Conservation (phyloP, 169 alveolate species). For the Eimeria falciformis region DNA sequence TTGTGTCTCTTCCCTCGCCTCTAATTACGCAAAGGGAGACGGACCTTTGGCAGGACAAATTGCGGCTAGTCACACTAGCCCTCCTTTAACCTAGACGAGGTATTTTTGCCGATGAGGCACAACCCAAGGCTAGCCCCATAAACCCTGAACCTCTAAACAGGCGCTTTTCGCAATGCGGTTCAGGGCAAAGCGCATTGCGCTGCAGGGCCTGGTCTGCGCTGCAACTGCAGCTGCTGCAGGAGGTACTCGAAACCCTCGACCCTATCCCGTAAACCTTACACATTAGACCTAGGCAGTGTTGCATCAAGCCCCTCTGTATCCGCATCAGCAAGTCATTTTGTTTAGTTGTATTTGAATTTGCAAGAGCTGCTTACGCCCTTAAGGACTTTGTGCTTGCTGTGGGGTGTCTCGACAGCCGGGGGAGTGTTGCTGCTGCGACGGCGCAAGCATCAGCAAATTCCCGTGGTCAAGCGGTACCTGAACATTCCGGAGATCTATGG, state of each 20-base stretch:
- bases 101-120: not conserved
- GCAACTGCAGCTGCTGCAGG: not conserved
- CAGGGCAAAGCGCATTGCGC: slow-evolving; percentile 28
- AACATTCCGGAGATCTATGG: slow-evolving; percentile 36
- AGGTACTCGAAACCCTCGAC: not conserved
- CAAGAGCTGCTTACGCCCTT: not conserved
- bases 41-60: too few relatives aligned
- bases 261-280: not conserved
- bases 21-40: too few relatives aligned
- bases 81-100: too few relatives aligned
- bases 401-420: slow-evolving; percentile 9
- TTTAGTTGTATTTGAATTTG: not conserved
- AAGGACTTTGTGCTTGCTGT: too few relatives aligned
- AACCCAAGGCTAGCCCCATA: not conserved
- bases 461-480: not conserved
- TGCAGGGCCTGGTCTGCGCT: slow-evolving; percentile 51
- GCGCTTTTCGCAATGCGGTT: slow-evolving; percentile 42
- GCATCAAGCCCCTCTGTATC: too few relatives aligned
- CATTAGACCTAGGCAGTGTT: not conserved
- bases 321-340: too few relatives aligned
- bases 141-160: not conserved
- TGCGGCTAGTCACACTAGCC: too few relatives aligned
- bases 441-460: slow-evolving; percentile 17
- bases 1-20: too few relatives aligned
- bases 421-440: slow-evolving; percentile 41